Percentiles rank a stretch among this genome's conserved stretches.
Evolutionary conservation across 805 yeast species (phyloP).

Genomic region (Wickerhamiella azymoides): DNA sequence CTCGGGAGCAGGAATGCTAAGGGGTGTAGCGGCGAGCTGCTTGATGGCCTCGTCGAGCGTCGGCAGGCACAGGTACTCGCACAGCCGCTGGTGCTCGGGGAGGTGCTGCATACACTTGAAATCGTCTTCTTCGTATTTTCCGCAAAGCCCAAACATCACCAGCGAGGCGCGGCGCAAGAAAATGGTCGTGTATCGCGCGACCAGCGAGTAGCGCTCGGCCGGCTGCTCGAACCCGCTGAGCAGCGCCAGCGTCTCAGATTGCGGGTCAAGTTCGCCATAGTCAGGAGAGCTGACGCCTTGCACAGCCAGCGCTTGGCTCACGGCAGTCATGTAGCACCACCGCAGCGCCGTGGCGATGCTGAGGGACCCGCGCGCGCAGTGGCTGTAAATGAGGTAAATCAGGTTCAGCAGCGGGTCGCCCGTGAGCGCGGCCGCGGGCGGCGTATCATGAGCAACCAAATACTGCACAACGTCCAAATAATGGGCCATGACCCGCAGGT

Average conservation of each 20-base stretch:
- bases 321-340: not conserved
- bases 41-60: slow-evolving; percentile 11
- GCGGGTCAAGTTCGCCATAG: not conserved
- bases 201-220: slow-evolving; percentile 4
- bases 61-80: slow-evolving; percentile 17
- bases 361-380: not conserved
- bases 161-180: slow-evolving; percentile 15
- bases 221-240: not conserved
- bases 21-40: not conserved
- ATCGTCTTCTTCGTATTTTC: slow-evolving; percentile 18
- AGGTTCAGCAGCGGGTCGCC: slow-evolving; percentile 7
- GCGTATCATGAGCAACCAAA: too few species aligned
- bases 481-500: slow-evolving; percentile 16
- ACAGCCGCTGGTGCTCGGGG: slow-evolving; percentile 18
- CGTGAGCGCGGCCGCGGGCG: not conserved
- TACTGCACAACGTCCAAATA: slow-evolving; percentile 13
- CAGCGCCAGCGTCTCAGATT: not conserved
- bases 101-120: slow-evolving; percentile 14
- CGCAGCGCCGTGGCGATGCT: slow-evolving; percentile 1
- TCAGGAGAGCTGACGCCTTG: not conserved
- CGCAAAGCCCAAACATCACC: slow-evolving; percentile 15
- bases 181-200: slow-evolving; percentile 14
- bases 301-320: not conserved
- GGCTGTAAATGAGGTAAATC: not conserved
- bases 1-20: not conserved